Conservation (phyloP, 805 yeast species). For the Myxozyma neotropica region DNA sequence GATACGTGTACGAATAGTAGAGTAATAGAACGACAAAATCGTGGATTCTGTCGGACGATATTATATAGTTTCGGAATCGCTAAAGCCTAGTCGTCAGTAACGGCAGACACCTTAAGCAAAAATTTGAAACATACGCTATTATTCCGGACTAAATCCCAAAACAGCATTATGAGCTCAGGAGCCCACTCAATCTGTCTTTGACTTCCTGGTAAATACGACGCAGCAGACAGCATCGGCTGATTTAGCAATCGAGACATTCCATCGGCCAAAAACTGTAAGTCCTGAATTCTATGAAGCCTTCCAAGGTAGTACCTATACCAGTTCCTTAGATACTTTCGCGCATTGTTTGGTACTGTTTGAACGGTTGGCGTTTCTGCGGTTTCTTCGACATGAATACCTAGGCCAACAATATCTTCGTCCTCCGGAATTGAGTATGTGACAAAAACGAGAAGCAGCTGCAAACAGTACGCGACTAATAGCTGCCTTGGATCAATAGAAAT, state of each 20-base stretch:
- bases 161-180: slow-evolving; percentile 59
- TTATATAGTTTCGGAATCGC: slow-evolving; percentile 41
- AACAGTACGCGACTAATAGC: slow-evolving; percentile 51
- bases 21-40: slow-evolving; percentile 58
- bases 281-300: slow-evolving; percentile 42
- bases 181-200: slow-evolving; percentile 47
- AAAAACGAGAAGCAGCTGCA: slow-evolving; percentile 65
- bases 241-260: slow-evolving; percentile 40
- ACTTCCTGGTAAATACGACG: slow-evolving; percentile 40
- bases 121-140: slow-evolving; percentile 47
- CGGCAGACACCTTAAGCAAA: neutral
- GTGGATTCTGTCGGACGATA: slow-evolving; percentile 52
- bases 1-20: slow-evolving; percentile 59
- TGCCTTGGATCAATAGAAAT: slow-evolving; percentile 38
- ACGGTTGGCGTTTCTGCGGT: slow-evolving; percentile 5
- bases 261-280: slow-evolving; percentile 43
- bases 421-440: slow-evolving; percentile 64
- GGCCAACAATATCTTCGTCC: slow-evolving; percentile 17
- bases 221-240: slow-evolving; percentile 46
- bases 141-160: slow-evolving; percentile 79
- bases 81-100: slow-evolving; percentile 17
- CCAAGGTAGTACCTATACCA: slow-evolving; percentile 42
- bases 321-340: slow-evolving; percentile 33
- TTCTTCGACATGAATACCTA: slow-evolving; percentile 11
- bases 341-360: slow-evolving; percentile 2